phyloP scores from a whole-genome alignment of 495 filamentous ascomycete genomes.

The Hyaloscypha variabilis region DNA sequence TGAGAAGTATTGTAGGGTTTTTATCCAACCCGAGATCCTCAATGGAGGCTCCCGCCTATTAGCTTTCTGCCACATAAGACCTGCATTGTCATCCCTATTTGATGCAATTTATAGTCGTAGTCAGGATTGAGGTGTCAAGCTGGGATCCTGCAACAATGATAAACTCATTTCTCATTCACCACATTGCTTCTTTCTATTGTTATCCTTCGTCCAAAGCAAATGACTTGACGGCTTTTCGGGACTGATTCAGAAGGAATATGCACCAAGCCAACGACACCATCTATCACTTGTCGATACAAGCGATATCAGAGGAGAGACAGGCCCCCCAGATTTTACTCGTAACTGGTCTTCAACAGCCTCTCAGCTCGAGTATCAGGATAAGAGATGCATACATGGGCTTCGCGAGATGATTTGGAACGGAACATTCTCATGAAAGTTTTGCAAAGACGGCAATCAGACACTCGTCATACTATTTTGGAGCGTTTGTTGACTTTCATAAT shows the following conservation, averaged over 20 bases:
- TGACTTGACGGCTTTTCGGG: neutral
- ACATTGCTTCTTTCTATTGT: neutral
- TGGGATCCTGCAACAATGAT: no score
- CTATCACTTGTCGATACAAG: neutral
- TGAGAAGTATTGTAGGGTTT: no score
- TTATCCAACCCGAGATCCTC: no score
- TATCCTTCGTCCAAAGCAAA: neutral
- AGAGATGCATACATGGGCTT: neutral
- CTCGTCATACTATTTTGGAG: no score
- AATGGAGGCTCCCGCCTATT: no score
- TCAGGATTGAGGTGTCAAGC: no score
- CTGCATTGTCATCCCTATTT: neutral
- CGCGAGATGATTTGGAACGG: neutral
- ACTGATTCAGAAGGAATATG: neutral
- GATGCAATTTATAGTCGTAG: neutral
- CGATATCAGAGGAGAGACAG: neutral
- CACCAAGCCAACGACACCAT: neutral
- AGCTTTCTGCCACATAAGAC: no score
- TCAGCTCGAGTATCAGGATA: neutral
- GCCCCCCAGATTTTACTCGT: no score
- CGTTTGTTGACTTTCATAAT: no score
- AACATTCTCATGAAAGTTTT: neutral
- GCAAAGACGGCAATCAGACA: no score
- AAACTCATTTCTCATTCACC: neutral
- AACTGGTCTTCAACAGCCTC: neutral